These are phyloP conservation scores for Fusarium bactridioides DNA, from an alignment of 2,329 filamentous ascomycete species.

Conservation along the genomic window DNA sequence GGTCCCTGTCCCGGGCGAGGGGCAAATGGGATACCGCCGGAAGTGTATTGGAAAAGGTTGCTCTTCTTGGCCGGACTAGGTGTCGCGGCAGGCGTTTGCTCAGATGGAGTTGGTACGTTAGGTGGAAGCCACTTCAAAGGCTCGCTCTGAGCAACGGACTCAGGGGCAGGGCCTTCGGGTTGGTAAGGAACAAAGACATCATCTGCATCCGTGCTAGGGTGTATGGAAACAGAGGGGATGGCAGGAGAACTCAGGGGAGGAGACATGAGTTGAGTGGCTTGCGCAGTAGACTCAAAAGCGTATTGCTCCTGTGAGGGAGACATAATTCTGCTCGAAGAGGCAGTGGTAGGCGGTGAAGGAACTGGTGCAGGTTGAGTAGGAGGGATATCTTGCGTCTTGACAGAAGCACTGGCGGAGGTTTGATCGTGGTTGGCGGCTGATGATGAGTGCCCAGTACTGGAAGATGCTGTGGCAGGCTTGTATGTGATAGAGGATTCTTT, in stretches of 20 bases:
- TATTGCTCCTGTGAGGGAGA: conserved; percentile 38
- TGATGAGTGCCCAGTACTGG: neutral
- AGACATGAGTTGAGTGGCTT: conserved; percentile 34
- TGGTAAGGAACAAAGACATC: conserved; percentile 64
- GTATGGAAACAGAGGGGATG: conserved; percentile 40
- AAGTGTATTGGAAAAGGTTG: conserved; percentile 50
- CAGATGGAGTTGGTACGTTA: conserved; percentile 50
- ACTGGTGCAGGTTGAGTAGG: conserved; percentile 19
- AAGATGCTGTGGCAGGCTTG: neutral
- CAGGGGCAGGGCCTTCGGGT: conserved; percentile 59
- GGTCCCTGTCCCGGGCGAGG: conserved; percentile 35
- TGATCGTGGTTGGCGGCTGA: neutral
- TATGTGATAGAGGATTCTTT: neutral
- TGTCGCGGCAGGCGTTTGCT: conserved; percentile 44
- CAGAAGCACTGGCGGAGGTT: neutral
- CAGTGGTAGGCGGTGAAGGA: conserved; percentile 34
- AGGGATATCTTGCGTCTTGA: conserved; percentile 7
- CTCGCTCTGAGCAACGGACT: conserved; percentile 48
- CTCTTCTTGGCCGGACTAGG: conserved; percentile 49
- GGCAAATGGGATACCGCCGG: conserved; percentile 59
- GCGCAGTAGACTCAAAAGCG: conserved; percentile 30
- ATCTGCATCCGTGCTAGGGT: conserved; percentile 34
- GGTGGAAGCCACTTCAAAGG: conserved; percentile 62
- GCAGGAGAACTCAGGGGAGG: conserved; percentile 44
- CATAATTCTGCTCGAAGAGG: conserved; percentile 36